Evolutionary conservation across 768 basidiomycete species (phyloP).

Genomic region (Gymnopilus junonius): DNA sequence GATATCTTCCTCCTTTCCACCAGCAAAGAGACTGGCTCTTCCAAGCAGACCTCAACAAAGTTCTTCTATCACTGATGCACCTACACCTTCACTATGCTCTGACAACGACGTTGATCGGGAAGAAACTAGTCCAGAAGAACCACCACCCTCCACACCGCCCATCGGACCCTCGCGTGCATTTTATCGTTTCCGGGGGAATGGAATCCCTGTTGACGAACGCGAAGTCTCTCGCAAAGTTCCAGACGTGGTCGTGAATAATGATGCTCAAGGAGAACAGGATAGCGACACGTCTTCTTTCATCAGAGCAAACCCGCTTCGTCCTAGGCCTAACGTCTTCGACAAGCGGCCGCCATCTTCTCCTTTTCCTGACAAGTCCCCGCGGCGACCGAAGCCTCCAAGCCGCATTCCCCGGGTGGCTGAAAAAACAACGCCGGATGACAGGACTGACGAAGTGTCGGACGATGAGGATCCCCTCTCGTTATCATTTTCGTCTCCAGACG

Average conservation of each 20-base stretch:
- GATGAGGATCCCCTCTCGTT: constrained; percentile 42
- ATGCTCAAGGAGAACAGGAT: neutral
- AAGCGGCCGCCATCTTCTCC: constrained; percentile 70
- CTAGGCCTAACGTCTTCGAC: constrained; percentile 47
- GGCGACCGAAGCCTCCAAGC: constrained; percentile 60
- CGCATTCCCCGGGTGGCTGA: constrained; percentile 32
- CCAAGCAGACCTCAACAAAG: constrained; percentile 23
- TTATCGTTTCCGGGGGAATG: constrained; percentile 31
- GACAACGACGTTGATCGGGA: constrained; percentile 62
- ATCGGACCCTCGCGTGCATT: constrained; percentile 25
- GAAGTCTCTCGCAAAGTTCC: neutral
- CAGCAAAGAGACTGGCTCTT: constrained; percentile 4
- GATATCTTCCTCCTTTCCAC: constrained; percentile 19
- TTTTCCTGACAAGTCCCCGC: constrained; percentile 57
- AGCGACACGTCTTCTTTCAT: constrained; percentile 3
- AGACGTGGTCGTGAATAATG: neutral
- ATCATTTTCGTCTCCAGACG: constrained; percentile 26
- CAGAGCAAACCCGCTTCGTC: constrained; percentile 1
- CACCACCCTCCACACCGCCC: constrained; percentile 57
- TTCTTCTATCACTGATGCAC: constrained; percentile 36
- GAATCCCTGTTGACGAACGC: constrained; percentile 25
- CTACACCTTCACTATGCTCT: constrained; percentile 76
- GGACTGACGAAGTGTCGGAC: constrained; percentile 24
- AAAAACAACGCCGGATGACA: neutral
- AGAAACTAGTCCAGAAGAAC: constrained; percentile 54